phyloP scores from a whole-genome alignment of 108 stramenopile genomes.

The Nannochloropsis salina region DNA sequence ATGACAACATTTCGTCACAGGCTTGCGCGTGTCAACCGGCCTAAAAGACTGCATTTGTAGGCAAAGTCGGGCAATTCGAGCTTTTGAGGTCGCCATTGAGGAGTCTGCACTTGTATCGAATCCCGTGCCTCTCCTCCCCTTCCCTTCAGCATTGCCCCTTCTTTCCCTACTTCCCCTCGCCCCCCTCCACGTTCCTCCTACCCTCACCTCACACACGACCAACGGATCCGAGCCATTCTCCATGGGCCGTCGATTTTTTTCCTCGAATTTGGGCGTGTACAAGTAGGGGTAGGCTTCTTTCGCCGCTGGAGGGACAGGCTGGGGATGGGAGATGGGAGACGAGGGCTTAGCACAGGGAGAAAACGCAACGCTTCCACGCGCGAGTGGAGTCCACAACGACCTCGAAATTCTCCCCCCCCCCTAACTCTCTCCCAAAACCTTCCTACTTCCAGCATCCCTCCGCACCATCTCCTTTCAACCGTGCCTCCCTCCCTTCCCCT shows the following conservation, averaged over 20 bases:
- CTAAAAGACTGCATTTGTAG: no score
- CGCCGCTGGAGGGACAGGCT: background rate
- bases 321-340: background rate
- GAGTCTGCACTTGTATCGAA: background rate
- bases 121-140: background rate
- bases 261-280: background rate
- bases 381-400: no score
- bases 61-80: no score
- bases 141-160: background rate
- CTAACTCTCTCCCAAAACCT: background rate
- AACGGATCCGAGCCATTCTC: constrained; percentile 5
- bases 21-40: no score
- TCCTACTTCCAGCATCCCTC: background rate
- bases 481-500: no score
- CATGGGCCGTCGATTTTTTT: background rate
- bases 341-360: background rate
- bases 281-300: constrained; percentile 12
- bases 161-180: background rate
- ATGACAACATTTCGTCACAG: no score
- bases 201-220: background rate
- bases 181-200: background rate
- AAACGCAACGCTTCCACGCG: no score
- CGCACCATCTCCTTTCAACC: background rate
- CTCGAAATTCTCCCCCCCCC: background rate
- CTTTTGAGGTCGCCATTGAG: no score